These are phyloP conservation scores for Phytophthora agathidicida DNA, from an alignment of 352 stramenopile genomes.

Conservation along the genomic window DNA sequence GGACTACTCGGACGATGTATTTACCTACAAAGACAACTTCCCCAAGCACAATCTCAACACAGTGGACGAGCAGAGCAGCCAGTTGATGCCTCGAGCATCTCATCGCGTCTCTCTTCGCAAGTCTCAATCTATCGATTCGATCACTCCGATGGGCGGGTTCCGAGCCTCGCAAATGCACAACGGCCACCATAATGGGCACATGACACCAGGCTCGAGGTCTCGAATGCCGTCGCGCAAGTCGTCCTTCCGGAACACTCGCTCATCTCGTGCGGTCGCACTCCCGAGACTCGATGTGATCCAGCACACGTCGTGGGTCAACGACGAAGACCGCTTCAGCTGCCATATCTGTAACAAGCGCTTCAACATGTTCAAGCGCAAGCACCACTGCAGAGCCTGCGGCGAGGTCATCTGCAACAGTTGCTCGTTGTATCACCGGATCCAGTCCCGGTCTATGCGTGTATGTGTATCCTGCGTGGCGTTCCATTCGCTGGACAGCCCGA, in stretches of 20 bases:
- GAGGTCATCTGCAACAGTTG: constrained; percentile 89
- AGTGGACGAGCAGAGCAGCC: constrained; percentile 73
- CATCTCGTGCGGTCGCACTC: constrained; percentile 72
- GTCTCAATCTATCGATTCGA: constrained; percentile 57
- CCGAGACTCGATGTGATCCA: constrained; percentile 80
- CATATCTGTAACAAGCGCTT: constrained; percentile 91
- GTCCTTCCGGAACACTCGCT: constrained; percentile 78
- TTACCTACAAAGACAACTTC: constrained; percentile 57
- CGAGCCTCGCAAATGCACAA: constrained; percentile 43
- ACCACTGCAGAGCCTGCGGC: constrained; percentile 85
- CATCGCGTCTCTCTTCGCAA: constrained; percentile 49
- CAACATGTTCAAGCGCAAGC: constrained; percentile 89
- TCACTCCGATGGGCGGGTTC: constrained; percentile 40
- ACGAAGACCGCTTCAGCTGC: constrained; percentile 86
- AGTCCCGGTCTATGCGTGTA: constrained; percentile 85
- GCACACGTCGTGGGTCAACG: constrained; percentile 85
- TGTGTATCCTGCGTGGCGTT: constrained; percentile 87
- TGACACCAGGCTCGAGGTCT: constrained; percentile 30
- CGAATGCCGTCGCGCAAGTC: constrained; percentile 65
- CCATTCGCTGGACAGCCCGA: constrained; percentile 81
- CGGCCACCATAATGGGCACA: constrained; percentile 24
- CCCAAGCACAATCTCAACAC: constrained; percentile 73
- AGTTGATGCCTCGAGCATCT: constrained; percentile 42
- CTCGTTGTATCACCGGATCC: constrained; percentile 84
- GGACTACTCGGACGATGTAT: constrained; percentile 67